Conservation (phyloP, 225 moss, liverwort and hornwort genomes). For the Pseudisothecium myosuroides region DNA sequence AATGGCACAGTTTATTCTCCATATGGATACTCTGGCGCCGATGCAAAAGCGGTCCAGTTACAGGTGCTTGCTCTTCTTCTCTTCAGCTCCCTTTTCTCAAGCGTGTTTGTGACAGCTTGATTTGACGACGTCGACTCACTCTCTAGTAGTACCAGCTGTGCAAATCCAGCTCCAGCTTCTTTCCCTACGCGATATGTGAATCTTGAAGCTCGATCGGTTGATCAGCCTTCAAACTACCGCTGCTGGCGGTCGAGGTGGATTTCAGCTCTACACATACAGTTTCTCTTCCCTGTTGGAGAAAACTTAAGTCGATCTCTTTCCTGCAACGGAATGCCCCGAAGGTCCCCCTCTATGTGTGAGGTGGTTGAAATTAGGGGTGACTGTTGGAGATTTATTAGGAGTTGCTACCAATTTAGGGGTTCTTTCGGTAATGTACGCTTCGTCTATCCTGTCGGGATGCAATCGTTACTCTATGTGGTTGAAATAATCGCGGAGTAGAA, state of each 20-base stretch:
- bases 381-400: not conserved
- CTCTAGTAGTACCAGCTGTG: not conserved
- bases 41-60: not conserved
- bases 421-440: not conserved
- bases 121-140: not conserved
- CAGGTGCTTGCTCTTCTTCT: not conserved
- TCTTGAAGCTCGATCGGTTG: not conserved
- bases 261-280: constrained; percentile 19
- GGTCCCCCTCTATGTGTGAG: not conserved
- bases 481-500: not conserved
- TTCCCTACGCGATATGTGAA: not conserved
- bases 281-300: not conserved
- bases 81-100: not conserved
- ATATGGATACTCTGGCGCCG: not conserved
- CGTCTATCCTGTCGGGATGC: not conserved
- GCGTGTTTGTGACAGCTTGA: not conserved
- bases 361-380: not conserved
- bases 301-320: not conserved
- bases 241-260: constrained; percentile 29
- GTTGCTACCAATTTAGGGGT: not conserved
- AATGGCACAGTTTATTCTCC: constrained; percentile 1
- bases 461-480: not conserved
- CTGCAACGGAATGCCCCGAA: not conserved
- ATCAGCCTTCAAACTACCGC: constrained; percentile 1
- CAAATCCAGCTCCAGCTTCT: not conserved